phyloP scores from a whole-genome alignment of 2,329 filamentous ascomycete species.

The Neophaeococcomyces mojaviensis region DNA sequence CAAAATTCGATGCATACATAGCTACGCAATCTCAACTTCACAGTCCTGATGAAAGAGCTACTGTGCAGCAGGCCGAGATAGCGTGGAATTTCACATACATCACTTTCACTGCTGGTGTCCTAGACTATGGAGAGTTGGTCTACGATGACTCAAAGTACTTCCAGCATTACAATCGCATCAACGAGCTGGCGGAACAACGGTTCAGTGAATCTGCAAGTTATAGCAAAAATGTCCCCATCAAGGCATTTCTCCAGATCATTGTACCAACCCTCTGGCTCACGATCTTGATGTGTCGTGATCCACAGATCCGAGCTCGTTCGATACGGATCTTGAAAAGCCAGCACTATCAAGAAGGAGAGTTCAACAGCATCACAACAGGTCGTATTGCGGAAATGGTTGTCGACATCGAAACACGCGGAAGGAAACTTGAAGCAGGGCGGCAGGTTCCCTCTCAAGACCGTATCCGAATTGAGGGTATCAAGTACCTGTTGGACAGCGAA shows the following conservation, averaged over 20 bases:
- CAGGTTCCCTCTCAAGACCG: background rate
- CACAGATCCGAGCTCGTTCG: background rate
- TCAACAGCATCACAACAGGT: constrained; percentile 1
- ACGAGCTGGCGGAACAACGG: constrained; percentile 1
- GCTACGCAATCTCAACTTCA: background rate
- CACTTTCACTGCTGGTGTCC: constrained; percentile 4
- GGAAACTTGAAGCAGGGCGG: background rate
- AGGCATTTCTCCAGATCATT: constrained; percentile 5
- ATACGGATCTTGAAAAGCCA: constrained; percentile 1
- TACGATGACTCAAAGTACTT: constrained; percentile 1
- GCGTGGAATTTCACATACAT: constrained; percentile 5
- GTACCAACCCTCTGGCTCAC: constrained; percentile 5
- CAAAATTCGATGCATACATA: background rate
- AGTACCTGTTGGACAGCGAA: background rate
- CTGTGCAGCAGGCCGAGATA: constrained; percentile 2
- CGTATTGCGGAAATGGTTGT: background rate
- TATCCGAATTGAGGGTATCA: constrained; percentile 4
- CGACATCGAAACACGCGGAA: background rate
- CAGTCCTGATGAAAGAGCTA: background rate
- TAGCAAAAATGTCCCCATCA: background rate
- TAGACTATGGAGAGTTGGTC: background rate
- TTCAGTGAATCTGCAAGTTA: background rate
- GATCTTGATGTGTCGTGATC: constrained; percentile 1
- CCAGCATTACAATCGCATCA: constrained; percentile 1
- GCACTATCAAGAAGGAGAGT: constrained; percentile 5